Conservation (phyloP, 2,329 filamentous ascomycete genomes). For the Exserohilum turcica region DNA sequence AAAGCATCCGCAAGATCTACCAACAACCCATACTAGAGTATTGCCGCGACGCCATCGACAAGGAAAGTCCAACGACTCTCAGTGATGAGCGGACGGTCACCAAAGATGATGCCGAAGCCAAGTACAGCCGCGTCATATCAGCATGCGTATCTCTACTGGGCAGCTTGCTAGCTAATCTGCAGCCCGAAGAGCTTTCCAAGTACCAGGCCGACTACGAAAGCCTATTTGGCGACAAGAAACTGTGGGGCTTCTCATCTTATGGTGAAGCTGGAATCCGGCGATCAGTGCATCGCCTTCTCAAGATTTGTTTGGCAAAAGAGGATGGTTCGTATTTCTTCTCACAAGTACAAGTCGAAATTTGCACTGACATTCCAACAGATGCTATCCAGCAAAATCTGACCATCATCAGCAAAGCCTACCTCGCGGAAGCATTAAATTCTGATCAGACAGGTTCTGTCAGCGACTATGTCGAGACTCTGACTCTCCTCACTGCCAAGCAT, state of each 20-base stretch:
- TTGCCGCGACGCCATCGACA: constrained; percentile 74
- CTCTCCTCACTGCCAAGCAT: constrained; percentile 66
- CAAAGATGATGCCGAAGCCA: constrained; percentile 81
- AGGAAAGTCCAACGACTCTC: constrained; percentile 79
- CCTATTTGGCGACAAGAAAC: constrained; percentile 66
- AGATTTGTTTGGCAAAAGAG: constrained; percentile 57
- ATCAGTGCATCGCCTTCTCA: constrained; percentile 62
- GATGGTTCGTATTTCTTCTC: constrained; percentile 35
- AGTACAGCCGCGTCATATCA: constrained; percentile 79
- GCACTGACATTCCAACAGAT: constrained; percentile 13
- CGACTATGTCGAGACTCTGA: constrained; percentile 71
- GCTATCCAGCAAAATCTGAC: constrained; percentile 51
- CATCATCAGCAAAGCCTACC: constrained; percentile 69
- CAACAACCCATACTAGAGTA: constrained; percentile 82
- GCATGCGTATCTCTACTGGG: constrained; percentile 62
- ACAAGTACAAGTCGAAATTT: background rate
- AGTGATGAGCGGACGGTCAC: constrained; percentile 89
- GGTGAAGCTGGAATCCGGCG: constrained; percentile 63
- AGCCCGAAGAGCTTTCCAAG: constrained; percentile 62
- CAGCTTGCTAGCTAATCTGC: constrained; percentile 56
- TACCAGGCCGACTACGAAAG: constrained; percentile 66
- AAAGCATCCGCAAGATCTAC: constrained; percentile 78
- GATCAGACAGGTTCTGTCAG: constrained; percentile 75
- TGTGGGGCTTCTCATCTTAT: constrained; percentile 65
- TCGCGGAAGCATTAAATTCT: constrained; percentile 74